These are phyloP conservation scores for Puccinia hordei DNA, from an alignment of 1,284 basidiomycete species.

Conservation along the genomic window DNA sequence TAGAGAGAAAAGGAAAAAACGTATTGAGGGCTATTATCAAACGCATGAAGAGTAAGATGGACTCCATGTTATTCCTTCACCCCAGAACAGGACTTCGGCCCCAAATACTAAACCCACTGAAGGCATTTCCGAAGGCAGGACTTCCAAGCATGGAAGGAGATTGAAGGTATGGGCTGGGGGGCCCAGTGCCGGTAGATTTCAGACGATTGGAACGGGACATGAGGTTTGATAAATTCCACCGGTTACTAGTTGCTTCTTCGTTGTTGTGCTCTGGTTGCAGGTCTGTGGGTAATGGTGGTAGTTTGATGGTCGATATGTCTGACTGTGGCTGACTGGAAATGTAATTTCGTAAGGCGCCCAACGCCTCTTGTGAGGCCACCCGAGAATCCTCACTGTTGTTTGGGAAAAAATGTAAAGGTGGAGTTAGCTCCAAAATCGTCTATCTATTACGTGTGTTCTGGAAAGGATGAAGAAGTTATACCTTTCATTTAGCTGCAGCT, in stretches of 20 bases:
- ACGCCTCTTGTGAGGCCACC: slow-evolving; percentile 39
- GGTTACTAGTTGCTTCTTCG: not conserved
- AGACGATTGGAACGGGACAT: slow-evolving; percentile 4
- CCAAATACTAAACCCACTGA: slow-evolving; percentile 28
- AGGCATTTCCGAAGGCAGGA: slow-evolving; percentile 6
- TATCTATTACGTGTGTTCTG: not conserved
- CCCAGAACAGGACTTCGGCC: slow-evolving; percentile 27
- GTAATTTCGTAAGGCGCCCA: slow-evolving; percentile 20
- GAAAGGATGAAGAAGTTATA: not conserved
- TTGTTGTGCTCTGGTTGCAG: not conserved
- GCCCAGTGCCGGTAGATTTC: not conserved
- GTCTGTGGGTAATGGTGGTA: slow-evolving; percentile 44
- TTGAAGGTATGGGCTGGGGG: slow-evolving; percentile 1
- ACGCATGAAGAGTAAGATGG: not conserved
- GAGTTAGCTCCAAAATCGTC: not conserved
- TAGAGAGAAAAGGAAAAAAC: not conserved
- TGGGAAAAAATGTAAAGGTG: not conserved
- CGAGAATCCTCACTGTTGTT: slow-evolving; percentile 38
- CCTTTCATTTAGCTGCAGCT: slow-evolving; percentile 42
- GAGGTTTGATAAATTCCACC: slow-evolving; percentile 29
- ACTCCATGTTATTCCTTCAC: not conserved
- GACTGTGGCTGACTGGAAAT: slow-evolving; percentile 21
- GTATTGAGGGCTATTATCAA: not conserved
- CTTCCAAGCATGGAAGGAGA: not conserved
- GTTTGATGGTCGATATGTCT: slow-evolving; percentile 26